These are phyloP conservation scores for Termitomyces sp. DNA, from an alignment of 768 basidiomycete genomes.

Conservation along the genomic window DNA sequence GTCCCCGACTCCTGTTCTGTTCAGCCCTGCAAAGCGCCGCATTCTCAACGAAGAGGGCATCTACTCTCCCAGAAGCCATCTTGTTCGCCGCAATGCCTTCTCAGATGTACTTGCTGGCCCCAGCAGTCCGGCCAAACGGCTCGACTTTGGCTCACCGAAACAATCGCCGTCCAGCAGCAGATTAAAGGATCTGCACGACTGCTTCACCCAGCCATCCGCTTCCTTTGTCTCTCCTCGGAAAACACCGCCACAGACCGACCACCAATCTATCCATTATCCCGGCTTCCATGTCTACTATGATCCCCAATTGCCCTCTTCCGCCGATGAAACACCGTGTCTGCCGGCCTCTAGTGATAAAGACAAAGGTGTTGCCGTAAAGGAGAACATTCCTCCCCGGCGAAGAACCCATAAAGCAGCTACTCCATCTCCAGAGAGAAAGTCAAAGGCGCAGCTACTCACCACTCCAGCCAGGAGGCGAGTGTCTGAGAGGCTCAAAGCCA, in stretches of 20 bases:
- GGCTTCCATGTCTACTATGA: conserved; percentile 59
- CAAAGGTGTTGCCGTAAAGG: conserved; percentile 42
- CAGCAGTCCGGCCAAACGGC: conserved; percentile 42
- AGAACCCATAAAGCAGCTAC: conserved; percentile 35
- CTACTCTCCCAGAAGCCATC: conserved; percentile 30
- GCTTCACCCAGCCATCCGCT: conserved; percentile 16
- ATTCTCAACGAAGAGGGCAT: conserved; percentile 53
- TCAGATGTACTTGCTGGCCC: conserved; percentile 21
- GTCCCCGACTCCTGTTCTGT: conserved; percentile 47
- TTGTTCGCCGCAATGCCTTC: conserved; percentile 14
- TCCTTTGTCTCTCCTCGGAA: conserved; percentile 14
- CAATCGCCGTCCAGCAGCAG: conserved; percentile 12
- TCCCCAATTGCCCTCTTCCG: conserved; percentile 17
- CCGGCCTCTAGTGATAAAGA: conserved; percentile 7
- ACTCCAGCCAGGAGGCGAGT: conserved; percentile 13
- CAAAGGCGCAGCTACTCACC: conserved; percentile 5
- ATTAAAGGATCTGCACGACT: conserved; percentile 11
- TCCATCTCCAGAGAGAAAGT: conserved; percentile 14
- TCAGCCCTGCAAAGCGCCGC: conserved; percentile 65
- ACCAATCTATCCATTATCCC: conserved; percentile 59
- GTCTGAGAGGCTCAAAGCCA: conserved; percentile 15
- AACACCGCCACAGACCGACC: conserved; percentile 35
- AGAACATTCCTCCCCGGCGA: conserved; percentile 49
- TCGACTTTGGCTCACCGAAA: conserved; percentile 44
- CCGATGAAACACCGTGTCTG: conserved; percentile 3